A percentile compares a stretch with the other conserved stretches of the same genome.
Evolutionary conservation across 805 yeast species (phyloP).

Genomic region (Suhomyces pyralidae): DNA sequence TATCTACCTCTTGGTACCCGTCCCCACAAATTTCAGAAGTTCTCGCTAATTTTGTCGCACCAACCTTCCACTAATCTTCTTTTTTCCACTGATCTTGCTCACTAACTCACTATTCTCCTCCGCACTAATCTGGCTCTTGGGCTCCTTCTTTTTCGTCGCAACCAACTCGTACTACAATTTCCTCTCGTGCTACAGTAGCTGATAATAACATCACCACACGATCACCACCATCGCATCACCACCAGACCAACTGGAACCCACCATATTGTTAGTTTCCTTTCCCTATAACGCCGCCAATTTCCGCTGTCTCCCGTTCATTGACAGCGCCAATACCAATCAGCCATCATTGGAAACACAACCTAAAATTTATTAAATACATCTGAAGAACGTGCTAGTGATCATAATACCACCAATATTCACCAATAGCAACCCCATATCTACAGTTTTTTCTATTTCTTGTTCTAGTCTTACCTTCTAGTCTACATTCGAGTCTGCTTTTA

Average conservation of each 20-base stretch:
- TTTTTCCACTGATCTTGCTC: neutral
- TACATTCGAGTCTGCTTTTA: neutral
- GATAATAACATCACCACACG: neutral
- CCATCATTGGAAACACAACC: no score
- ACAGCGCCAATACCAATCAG: no score
- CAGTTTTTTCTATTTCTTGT: no score
- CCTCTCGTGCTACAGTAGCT: neutral
- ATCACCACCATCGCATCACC: neutral
- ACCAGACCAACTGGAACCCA: neutral
- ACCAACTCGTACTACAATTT: neutral
- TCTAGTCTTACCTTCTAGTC: neutral
- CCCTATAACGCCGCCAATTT: neutral
- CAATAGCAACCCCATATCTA: no score
- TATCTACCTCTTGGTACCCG: neutral
- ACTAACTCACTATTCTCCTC: neutral
- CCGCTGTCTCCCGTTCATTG: neutral
- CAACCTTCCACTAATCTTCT: no score
- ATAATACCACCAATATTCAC: no score
- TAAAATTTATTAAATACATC: no score
- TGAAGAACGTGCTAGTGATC: no score
- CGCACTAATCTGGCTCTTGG: neutral
- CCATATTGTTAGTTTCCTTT: neutral
- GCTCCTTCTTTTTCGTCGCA: neutral
- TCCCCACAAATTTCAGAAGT: neutral
- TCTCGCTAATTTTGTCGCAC: neutral